These are phyloP conservation scores for Septoria linicola DNA, from an alignment of 2,329 filamentous ascomycete species.

Conservation along the genomic window DNA sequence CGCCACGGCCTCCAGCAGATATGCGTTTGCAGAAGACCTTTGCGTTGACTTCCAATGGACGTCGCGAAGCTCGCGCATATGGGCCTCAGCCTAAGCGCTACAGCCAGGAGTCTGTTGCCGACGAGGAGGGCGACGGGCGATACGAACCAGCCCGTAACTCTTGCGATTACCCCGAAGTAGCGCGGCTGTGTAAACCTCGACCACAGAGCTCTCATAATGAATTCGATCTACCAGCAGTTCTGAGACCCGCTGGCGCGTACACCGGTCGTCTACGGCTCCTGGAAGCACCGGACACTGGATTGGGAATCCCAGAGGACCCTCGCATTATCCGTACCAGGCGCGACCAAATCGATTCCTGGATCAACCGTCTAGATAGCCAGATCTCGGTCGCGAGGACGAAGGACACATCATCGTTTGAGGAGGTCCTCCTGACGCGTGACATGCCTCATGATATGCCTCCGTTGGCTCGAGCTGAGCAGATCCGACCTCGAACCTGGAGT, in stretches of 20 bases:
- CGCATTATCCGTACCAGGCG: conserved; percentile 4
- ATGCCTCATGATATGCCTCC: conserved; percentile 3
- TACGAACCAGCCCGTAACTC: not conserved
- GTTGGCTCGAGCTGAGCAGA: not conserved
- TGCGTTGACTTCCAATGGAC: no score
- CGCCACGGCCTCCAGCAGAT: no score
- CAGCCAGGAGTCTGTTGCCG: not conserved
- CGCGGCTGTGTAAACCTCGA: not conserved
- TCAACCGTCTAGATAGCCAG: conserved; percentile 5
- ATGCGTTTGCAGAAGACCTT: no score
- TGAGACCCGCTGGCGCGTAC: not conserved
- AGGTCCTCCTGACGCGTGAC: not conserved
- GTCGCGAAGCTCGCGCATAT: no score
- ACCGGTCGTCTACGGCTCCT: not conserved
- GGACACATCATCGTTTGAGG: conserved; percentile 1
- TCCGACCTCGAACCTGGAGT: not conserved
- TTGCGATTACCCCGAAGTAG: not conserved
- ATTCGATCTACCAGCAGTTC: not conserved
- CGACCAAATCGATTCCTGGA: conserved; percentile 8
- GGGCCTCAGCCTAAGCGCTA: no score
- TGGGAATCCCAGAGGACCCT: not conserved
- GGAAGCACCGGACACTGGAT: not conserved
- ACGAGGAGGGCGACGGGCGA: not conserved
- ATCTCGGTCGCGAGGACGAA: conserved; percentile 3
- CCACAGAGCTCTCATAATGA: not conserved